A percentile compares a stretch with the other conserved stretches of the same genome.
phyloP scores from a whole-genome alignment of 2,329 filamentous ascomycete species.

The Aspergillus fijiensis region DNA sequence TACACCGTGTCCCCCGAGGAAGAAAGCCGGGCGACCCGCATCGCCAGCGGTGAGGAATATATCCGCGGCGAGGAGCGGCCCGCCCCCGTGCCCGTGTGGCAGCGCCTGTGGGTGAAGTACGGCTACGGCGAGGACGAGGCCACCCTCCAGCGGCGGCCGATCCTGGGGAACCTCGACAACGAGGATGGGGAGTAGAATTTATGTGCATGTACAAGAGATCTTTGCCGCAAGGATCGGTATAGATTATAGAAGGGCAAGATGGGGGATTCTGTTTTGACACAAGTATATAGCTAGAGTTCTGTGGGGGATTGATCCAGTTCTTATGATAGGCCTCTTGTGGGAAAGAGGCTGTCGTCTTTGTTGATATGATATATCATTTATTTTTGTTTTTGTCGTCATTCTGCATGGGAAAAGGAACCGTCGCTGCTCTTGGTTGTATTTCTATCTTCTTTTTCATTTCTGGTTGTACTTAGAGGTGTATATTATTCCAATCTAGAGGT shows the following conservation, averaged over 20 bases:
- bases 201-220: not conserved
- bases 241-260: not conserved
- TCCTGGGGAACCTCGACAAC: conserved; percentile 41
- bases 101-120: conserved; percentile 41
- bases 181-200: conserved; percentile 26
- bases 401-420: conserved; percentile 8
- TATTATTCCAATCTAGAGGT: conserved; percentile 9
- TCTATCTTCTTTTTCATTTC: not conserved
- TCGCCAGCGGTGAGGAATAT: conserved; percentile 66
- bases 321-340: no score
- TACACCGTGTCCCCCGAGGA: conserved; percentile 71
- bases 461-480: conserved; percentile 5
- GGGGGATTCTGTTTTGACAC: no score
- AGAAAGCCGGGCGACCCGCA: conserved; percentile 63
- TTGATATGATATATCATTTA: not conserved
- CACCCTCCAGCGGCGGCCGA: conserved; percentile 37
- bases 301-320: no score
- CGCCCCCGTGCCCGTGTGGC: conserved; percentile 36
- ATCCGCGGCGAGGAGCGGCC: conserved; percentile 62
- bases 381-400: not conserved
- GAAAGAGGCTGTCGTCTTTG: no score
- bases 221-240: not conserved
- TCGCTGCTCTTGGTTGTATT: not conserved
- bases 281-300: no score
- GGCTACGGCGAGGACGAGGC: conserved; percentile 45